Evolutionary conservation across 2,329 filamentous ascomycete genomes (phyloP).

Genomic region (Fusarium continuum): DNA sequence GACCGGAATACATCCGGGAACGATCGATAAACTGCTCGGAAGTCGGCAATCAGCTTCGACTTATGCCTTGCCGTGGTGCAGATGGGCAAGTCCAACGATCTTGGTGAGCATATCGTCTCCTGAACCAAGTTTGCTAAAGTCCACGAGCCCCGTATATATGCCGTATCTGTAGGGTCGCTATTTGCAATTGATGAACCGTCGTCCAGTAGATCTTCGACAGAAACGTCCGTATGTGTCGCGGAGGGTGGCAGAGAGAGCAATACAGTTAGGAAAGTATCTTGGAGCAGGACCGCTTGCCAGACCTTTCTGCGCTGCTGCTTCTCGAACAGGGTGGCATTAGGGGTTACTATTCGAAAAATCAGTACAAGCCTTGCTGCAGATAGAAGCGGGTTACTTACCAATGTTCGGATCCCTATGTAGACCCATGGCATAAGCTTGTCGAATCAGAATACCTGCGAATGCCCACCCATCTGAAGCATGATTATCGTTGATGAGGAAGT

Average conservation of each 20-base stretch:
- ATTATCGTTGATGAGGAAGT: slow-evolving; percentile 88
- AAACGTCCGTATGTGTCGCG: slow-evolving; percentile 81
- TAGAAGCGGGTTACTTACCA: slow-evolving; percentile 50
- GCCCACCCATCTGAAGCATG: slow-evolving; percentile 85
- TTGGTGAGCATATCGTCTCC: slow-evolving; percentile 77
- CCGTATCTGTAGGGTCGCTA: slow-evolving; percentile 71
- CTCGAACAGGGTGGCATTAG: slow-evolving; percentile 72
- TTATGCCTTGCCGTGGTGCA: slow-evolving; percentile 75
- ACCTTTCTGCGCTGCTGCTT: slow-evolving; percentile 82
- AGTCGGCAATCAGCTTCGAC: slow-evolving; percentile 73
- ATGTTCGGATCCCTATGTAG: slow-evolving; percentile 82
- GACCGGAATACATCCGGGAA: slow-evolving; percentile 77
- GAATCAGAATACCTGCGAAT: slow-evolving; percentile 79
- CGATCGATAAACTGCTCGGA: slow-evolving; percentile 75
- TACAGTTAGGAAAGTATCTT: slow-evolving; percentile 84
- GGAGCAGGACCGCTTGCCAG: slow-evolving; percentile 82
- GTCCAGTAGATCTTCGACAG: slow-evolving; percentile 76
- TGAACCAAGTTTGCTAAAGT: slow-evolving; percentile 81
- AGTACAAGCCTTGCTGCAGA: slow-evolving; percentile 28
- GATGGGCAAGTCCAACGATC: slow-evolving; percentile 77
- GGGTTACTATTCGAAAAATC: slow-evolving; percentile 60
- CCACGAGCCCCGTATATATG: slow-evolving; percentile 81
- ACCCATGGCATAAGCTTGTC: slow-evolving; percentile 84
- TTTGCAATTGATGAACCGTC: slow-evolving; percentile 66
- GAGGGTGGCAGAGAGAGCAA: slow-evolving; percentile 80